Base-by-base conservation (phyloP, 78 protist species). In the Cavenderia fasciculata region DNA sequence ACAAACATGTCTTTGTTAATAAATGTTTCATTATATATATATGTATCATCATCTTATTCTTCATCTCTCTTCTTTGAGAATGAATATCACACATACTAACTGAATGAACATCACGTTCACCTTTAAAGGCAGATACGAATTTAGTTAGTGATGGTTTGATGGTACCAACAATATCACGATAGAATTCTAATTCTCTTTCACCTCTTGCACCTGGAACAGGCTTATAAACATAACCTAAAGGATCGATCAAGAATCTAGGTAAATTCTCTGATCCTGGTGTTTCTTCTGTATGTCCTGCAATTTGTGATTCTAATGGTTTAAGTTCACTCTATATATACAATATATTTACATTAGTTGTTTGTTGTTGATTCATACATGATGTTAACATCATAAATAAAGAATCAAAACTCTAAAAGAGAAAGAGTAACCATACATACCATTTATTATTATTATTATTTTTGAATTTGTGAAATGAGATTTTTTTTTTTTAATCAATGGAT, bases 221-320 rank as follows among this genome's bases (percentile, higher is more conserved):
- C 56, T 82, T 82, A 29, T 56, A 82, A 52, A 82, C 89, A 43
- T 23, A 82, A 2, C 89, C 89, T 19, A 51, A 40, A 41, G 49
- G 78, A 6, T 75, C 40, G 40, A 19, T 27, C 34, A 82, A 68
- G 72, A 82, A 82, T 43, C 71, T 19, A 27, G 89, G 89, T 29
- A 82, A 29, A 29, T 82, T 82, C 38, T 82, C 72, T 29, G 44
- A 27, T 18, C 89, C 89, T 21, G 76, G 76, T 54, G 54, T 65
- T 11, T 68, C 89, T 57, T 82, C 71, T 5, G 77, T 68, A 16
- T 82, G 89, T 44, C 89, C 89, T 40, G 89, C 89, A 51, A 82
- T 68, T 31, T 82, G 89, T n/a, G 44, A 31, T 4, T 33, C 89
- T 33, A 82, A 82, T 68, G 68, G 56, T 57, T 68, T 82, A 6